Conservation (phyloP, 768 basidiomycete species). For the Mrakia hoshinonis region DNA sequence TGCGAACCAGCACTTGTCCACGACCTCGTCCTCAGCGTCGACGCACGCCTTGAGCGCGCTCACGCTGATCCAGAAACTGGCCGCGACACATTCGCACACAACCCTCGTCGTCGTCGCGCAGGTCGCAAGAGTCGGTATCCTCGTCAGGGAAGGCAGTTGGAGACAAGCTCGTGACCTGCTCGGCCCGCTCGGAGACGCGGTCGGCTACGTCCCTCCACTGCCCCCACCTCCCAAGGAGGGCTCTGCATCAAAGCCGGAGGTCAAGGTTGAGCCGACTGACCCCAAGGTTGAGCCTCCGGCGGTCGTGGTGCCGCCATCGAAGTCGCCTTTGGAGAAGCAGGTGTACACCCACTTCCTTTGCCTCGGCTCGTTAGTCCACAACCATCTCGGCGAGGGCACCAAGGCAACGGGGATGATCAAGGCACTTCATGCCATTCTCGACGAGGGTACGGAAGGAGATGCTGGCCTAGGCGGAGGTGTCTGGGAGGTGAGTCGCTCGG, state of each 20-base stretch:
- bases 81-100: background rate
- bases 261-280: background rate
- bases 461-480: conserved; percentile 22
- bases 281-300: background rate
- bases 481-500: conserved; percentile 18
- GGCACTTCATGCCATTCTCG: conserved; percentile 15
- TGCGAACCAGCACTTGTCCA: conserved; percentile 9
- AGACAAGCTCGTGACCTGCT: background rate
- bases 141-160: conserved; percentile 10
- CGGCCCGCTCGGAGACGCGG: background rate
- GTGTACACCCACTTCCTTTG: conserved; percentile 14
- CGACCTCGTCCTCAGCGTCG: background rate
- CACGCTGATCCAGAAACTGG: background rate
- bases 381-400: conserved; percentile 16
- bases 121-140: background rate
- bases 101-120: background rate
- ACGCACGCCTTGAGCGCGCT: background rate
- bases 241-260: background rate
- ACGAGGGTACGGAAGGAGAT: conserved; percentile 2
- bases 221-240: background rate
- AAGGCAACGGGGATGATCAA: conserved; percentile 12
- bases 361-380: conserved; percentile 1
- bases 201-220: background rate
- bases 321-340: conserved; percentile 4
- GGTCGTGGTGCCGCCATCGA: background rate